These are phyloP conservation scores for Striga asiatica DNA, from an alignment of 257 asterid genomes.

Conservation along the genomic window DNA sequence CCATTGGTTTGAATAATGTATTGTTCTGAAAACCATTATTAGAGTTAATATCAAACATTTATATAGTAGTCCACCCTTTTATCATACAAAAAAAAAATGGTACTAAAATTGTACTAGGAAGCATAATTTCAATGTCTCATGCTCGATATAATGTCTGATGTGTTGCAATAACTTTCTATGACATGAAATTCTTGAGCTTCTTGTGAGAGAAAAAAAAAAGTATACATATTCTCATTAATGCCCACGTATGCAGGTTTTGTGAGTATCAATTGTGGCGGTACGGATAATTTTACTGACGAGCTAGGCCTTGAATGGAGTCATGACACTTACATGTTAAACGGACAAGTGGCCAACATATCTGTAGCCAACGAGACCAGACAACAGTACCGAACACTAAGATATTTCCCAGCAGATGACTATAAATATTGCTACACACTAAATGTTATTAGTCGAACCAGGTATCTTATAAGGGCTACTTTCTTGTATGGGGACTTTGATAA, in stretches of 20 bases:
- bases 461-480: conserved; percentile 83
- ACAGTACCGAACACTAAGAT: conserved; percentile 64
- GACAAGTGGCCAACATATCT: conserved; percentile 44
- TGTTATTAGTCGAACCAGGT: conserved; percentile 68
- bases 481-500: conserved; percentile 79
- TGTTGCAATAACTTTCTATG: no score
- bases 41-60: no score
- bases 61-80: no score
- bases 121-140: no score
- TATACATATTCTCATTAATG: background rate
- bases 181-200: no score
- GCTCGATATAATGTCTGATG: no score
- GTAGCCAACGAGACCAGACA: conserved; percentile 53
- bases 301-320: conserved; percentile 70
- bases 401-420: conserved; percentile 70
- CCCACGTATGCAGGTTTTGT: conserved; percentile 63
- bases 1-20: no score
- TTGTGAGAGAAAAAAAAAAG: background rate
- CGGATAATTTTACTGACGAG: conserved; percentile 54
- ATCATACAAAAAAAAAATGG: no score
- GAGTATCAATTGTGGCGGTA: conserved; percentile 89
- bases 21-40: no score
- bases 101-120: no score
- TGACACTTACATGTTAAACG: conserved; percentile 46
- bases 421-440: conserved; percentile 79